These are phyloP conservation scores for Pichia cabralensis DNA, from an alignment of 805 yeast species.

Conservation along the genomic window DNA sequence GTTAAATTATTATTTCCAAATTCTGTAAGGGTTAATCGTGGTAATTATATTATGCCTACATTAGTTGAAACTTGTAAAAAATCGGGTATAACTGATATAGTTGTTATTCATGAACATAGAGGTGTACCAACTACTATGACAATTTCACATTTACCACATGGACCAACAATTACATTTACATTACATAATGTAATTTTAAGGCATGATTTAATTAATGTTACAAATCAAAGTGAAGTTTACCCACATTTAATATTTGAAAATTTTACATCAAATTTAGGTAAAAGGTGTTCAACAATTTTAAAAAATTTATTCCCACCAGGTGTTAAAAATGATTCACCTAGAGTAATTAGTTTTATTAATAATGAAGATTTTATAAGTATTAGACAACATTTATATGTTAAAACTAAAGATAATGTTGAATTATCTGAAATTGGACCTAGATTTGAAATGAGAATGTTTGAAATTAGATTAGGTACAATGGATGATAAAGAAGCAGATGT, in stretches of 20 bases:
- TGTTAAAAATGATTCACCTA: constrained; percentile 77
- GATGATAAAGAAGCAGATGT: constrained; percentile 95
- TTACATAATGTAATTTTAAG: constrained; percentile 89
- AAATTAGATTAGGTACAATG: constrained; percentile 77
- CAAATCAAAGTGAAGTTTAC: constrained; percentile 82
- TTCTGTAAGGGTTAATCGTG: constrained; percentile 82
- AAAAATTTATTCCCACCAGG: constrained; percentile 95
- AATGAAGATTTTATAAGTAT: constrained; percentile 88
- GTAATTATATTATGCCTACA: constrained; percentile 79
- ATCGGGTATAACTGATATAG: constrained; percentile 73
- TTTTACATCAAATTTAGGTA: constrained; percentile 71
- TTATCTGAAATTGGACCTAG: constrained; percentile 97
- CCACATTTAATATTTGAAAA: constrained; percentile 94
- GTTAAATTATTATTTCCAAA: constrained; percentile 84
- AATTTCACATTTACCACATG: constrained; percentile 92
- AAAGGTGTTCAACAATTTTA: constrained; percentile 67
- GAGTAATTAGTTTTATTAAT: constrained; percentile 91
- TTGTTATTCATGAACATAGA: constrained; percentile 89
- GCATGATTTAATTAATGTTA: constrained; percentile 81
- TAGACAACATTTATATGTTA: constrained; percentile 90
- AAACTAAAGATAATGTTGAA: constrained; percentile 80
- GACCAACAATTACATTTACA: constrained; percentile 92
- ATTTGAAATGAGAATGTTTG: constrained; percentile 91
- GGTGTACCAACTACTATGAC: constrained; percentile 96
- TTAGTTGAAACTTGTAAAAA: constrained; percentile 71